phyloP scores from a whole-genome alignment of 768 basidiomycete genomes.

The Megacollybia marginata region DNA sequence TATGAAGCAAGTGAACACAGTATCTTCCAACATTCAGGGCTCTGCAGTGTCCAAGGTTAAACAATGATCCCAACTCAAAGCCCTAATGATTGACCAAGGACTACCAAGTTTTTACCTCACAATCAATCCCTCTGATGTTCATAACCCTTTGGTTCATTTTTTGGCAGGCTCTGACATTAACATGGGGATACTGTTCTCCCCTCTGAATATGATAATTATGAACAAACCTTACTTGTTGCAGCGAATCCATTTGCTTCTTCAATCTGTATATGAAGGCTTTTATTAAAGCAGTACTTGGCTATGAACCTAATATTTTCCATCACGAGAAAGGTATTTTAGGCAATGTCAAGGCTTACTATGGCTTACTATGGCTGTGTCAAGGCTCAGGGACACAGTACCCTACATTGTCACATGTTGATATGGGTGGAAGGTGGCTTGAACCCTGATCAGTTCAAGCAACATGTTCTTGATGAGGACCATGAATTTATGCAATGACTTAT shows the following conservation, averaged over 20 bases:
- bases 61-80: conserved; percentile 9
- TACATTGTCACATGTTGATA: no score
- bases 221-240: conserved; percentile 3
- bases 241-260: conserved; percentile 16
- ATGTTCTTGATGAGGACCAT: neutral
- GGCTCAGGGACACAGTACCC: no score
- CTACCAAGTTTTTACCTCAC: no score
- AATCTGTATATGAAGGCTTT: conserved; percentile 10
- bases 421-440: no score
- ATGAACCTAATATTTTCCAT: neutral
- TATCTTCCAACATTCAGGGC: conserved; percentile 8
- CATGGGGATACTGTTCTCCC: conserved; percentile 7
- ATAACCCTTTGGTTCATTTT: conserved; percentile 19
- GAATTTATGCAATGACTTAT: conserved; percentile 3
- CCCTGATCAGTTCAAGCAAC: conserved; percentile 5
- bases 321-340: neutral
- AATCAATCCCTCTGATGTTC: no score
- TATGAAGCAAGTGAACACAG: conserved; percentile 2
- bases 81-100: conserved; percentile 8
- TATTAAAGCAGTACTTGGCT: conserved; percentile 6
- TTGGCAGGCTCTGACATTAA: conserved; percentile 15
- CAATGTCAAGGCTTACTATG: no score
- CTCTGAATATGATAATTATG: neutral
- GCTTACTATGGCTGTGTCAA: neutral
- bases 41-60: conserved; percentile 9